Base-by-base conservation (phyloP, 2,329 filamentous ascomycete species). In the Beauveria varroae region DNA sequence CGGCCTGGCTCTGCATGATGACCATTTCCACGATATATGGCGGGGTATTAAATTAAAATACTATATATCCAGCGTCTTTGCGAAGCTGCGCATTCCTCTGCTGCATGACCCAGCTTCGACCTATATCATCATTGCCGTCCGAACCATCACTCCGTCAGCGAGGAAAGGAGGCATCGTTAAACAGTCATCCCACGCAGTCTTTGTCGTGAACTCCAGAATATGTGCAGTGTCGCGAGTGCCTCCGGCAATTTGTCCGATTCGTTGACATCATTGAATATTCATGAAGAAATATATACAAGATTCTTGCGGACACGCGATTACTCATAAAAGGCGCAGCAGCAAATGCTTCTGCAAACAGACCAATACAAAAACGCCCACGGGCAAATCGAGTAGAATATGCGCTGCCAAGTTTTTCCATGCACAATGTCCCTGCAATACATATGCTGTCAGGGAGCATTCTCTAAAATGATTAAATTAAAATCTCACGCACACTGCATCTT, bases 341-440 rank as follows among this genome's bases (percentile, higher is more conserved):
- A 9, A 18, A 24, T 12, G 24, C 16, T 24, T 1, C 22, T 24
- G 22, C 34, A 14, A 9, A 34, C 6, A 50, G 3, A 60, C 14
- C 20, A 34, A 60, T 30, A 20, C 57, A 57, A 53, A 53, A 52
- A 60, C 57, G 49, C 57, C 57, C 10, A n/a, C 22, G 43, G 10
- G n/a, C 18, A 22, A 44, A 40, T 22, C 6, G 9, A 28, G 9
- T 22, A 43, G 9, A n/a, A 53, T 53, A 22, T 40, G 47, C 41
- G 49, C 30, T 57, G 44, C 12, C 7, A 24, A 44, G 1, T 46
- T 10, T 18, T 12, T 30, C 40, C 34, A 60, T 60, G 14, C 18
- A 14, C 2, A 44, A 58, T 20, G 9, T 9, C 34, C 46, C 47
- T 43, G 46, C 22, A 9, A 16, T 28, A 50, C 10, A 44, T 44